phyloP scores from a whole-genome alignment of 257 asterid species.

The Gynochthodes officinalis region DNA sequence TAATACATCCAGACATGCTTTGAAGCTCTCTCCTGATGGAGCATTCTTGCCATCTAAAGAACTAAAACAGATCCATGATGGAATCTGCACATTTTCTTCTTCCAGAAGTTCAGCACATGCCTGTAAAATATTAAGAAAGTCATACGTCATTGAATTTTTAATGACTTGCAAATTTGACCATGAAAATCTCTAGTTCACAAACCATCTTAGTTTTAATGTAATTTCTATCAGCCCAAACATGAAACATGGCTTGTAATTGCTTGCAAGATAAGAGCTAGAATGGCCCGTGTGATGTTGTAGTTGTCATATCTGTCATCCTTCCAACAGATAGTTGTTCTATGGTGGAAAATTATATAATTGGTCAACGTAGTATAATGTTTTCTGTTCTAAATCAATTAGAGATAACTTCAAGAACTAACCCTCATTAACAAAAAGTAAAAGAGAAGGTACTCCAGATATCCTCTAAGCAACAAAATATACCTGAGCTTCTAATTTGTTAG shows the following conservation, averaged over 20 bases:
- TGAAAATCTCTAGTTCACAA: too few relatives aligned
- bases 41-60: slow-evolving; percentile 70
- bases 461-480: slow-evolving; percentile 16
- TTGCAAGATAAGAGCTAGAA: slow-evolving; percentile 2
- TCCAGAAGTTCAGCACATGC: slow-evolving; percentile 75
- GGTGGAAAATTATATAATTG: too few relatives aligned
- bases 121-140: slow-evolving; percentile 25
- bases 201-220: background rate
- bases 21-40: slow-evolving; percentile 81
- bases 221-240: slow-evolving; percentile 4
- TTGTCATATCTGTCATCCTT: background rate
- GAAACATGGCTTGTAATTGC: slow-evolving; percentile 7
- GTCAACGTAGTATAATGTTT: background rate
- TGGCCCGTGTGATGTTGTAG: background rate
- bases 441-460: background rate
- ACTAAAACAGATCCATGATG: slow-evolving; percentile 89
- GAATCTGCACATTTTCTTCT: slow-evolving; percentile 58
- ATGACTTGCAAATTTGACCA: background rate
- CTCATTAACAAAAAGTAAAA: too few relatives aligned
- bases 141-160: too few relatives aligned
- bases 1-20: slow-evolving; percentile 48
- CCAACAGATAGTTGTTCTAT: too few relatives aligned
- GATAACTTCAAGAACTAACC: too few relatives aligned
- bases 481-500: slow-evolving; percentile 88
- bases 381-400: background rate